Conservation (phyloP, 257 asterid species). For the Primulina huaijiensis region DNA sequence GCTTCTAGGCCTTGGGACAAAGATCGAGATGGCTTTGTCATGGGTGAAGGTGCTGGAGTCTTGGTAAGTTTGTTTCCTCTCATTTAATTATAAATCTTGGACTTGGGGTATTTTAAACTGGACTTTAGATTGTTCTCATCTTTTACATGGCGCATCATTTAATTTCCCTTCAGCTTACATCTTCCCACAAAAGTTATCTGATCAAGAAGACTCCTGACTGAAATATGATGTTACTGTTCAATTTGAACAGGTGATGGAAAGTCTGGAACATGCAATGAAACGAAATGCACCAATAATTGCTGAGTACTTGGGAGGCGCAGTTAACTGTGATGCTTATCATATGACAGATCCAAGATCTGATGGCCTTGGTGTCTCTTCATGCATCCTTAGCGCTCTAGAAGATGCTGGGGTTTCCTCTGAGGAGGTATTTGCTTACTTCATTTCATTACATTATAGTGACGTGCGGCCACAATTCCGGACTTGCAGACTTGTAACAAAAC, state of each 20-base stretch:
- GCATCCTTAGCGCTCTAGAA: conserved; percentile 67
- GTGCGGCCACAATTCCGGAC: not conserved
- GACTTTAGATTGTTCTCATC: not conserved
- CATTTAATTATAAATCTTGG: not conserved
- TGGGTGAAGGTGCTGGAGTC: conserved; percentile 94
- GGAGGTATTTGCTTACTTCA: conserved; percentile 53
- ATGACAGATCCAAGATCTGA: conserved; percentile 96
- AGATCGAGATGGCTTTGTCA: conserved; percentile 86
- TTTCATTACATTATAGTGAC: not conserved
- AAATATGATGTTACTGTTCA: not conserved
- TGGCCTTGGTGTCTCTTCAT: conserved; percentile 93
- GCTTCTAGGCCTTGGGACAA: conserved; percentile 95
- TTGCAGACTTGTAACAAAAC: not conserved
- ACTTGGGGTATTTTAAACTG: not conserved
- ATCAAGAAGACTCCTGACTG: not conserved
- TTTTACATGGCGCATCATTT: not conserved
- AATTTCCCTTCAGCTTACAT: not conserved
- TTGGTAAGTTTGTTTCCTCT: conserved; percentile 46
- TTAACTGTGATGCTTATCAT: conserved; percentile 92
- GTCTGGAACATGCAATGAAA: conserved; percentile 90
- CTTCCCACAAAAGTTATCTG: not conserved
- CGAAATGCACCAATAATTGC: conserved; percentile 89
- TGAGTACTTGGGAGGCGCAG: conserved; percentile 92
- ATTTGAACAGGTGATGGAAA: conserved; percentile 78
- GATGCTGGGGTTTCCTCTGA: conserved; percentile 94